A percentile compares a stretch with the other conserved stretches of the same genome.
Evolutionary conservation across 768 basidiomycete species (phyloP).

Genomic region (Naematelia aurantialba): DNA sequence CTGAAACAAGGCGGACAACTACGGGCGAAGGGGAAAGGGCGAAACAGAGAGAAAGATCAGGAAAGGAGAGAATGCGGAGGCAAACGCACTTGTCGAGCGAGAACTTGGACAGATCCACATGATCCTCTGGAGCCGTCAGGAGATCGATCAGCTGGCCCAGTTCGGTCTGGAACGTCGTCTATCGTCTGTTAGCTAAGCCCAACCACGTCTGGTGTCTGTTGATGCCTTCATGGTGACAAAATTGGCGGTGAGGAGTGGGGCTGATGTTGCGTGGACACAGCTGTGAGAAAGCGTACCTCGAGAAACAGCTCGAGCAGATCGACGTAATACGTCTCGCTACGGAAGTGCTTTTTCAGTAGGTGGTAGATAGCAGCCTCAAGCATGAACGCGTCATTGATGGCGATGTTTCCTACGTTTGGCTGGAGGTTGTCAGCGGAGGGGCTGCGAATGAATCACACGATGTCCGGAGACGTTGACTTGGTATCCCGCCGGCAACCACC

Average conservation of each 20-base stretch:
- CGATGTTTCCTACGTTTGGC: slow-evolving; percentile 67
- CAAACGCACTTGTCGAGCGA: slow-evolving; percentile 69
- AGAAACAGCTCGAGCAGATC: slow-evolving; percentile 89
- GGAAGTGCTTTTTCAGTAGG: slow-evolving; percentile 82
- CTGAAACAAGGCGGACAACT: background rate
- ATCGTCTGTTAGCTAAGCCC: slow-evolving; percentile 1
- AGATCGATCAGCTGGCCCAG: slow-evolving; percentile 94
- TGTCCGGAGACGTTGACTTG: background rate
- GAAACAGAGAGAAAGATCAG: background rate
- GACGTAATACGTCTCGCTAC: slow-evolving; percentile 72
- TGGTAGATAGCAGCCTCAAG: slow-evolving; percentile 89
- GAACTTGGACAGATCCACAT: slow-evolving; percentile 81
- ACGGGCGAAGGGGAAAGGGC: background rate
- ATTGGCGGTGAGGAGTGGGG: no score
- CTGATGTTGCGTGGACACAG: no score
- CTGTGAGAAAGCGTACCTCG: no score
- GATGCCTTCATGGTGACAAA: no score
- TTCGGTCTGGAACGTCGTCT: slow-evolving; percentile 81
- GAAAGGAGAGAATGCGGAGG: background rate
- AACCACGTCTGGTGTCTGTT: background rate
- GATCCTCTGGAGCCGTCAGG: slow-evolving; percentile 88
- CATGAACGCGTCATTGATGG: slow-evolving; percentile 96
- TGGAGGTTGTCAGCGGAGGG: slow-evolving; percentile 17
- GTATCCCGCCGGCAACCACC: no score
- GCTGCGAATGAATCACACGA: background rate